These are phyloP conservation scores for Scutellaria minor DNA, from an alignment of 257 asterid species.

Conservation along the genomic window DNA sequence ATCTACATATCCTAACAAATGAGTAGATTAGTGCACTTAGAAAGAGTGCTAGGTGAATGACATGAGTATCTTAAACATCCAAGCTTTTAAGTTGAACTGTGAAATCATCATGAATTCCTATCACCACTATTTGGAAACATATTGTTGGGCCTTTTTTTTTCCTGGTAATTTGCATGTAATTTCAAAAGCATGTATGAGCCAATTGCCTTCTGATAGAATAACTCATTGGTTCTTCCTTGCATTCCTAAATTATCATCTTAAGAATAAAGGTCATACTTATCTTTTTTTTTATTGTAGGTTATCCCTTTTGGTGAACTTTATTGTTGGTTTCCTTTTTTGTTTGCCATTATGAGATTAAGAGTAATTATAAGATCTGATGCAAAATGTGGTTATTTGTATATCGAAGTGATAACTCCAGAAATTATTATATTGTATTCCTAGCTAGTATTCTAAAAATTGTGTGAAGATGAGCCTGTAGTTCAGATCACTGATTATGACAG, in stretches of 20 bases:
- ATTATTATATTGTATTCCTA: background rate
- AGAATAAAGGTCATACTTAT: background rate
- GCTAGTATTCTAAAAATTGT: background rate
- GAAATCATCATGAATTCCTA: background rate
- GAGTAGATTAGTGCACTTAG: background rate
- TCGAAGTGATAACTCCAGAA: background rate
- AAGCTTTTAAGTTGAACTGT: background rate
- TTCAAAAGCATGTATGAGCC: constrained; percentile 5
- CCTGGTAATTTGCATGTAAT: background rate
- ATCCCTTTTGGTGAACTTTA: background rate
- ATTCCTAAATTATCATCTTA: background rate
- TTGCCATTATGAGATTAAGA: background rate
- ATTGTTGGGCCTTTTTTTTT: background rate
- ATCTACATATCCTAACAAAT: background rate
- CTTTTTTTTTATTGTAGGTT: background rate
- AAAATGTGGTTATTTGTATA: background rate
- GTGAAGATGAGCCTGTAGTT: background rate
- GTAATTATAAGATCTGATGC: background rate
- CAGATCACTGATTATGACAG: background rate
- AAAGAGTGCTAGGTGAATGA: background rate
- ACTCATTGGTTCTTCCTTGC: background rate
- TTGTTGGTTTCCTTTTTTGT: background rate
- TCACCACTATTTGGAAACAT: background rate
- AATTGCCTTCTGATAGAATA: background rate
- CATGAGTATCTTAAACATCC: background rate